These are phyloP conservation scores for Mycena rosella DNA, from an alignment of 768 basidiomycete species.

Conservation along the genomic window DNA sequence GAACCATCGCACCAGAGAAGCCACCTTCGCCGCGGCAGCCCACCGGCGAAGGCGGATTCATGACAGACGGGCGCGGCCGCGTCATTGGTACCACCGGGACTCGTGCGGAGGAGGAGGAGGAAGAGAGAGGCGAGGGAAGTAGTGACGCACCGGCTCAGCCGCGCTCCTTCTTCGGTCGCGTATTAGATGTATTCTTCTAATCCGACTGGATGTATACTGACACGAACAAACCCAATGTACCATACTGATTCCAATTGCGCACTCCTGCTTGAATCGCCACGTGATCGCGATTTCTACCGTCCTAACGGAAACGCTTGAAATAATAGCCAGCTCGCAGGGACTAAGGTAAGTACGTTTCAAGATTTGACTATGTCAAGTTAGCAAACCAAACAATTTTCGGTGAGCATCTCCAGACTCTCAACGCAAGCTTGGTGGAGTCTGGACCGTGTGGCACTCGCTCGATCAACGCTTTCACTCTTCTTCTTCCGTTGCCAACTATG, in stretches of 20 bases:
- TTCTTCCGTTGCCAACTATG: too few species aligned
- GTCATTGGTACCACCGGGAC: slow-evolving; percentile 30
- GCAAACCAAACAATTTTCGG: too few species aligned
- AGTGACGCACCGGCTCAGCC: slow-evolving; percentile 6
- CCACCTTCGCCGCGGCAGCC: slow-evolving; percentile 24
- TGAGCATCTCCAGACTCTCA: too few species aligned
- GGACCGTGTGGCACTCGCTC: too few species aligned
- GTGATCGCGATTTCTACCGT: too few species aligned
- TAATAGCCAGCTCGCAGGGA: too few species aligned
- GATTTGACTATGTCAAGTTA: too few species aligned
- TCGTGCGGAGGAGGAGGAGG: slow-evolving; percentile 24
- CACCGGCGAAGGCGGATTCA: slow-evolving; percentile 24
- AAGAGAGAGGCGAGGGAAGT: slow-evolving; percentile 16
- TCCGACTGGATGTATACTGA: slow-evolving; percentile 3
- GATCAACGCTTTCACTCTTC: too few species aligned
- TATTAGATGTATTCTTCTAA: slow-evolving; percentile 42
- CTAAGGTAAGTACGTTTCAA: too few species aligned
- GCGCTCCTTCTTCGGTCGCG: slow-evolving; percentile 44
- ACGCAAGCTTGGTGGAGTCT: too few species aligned
- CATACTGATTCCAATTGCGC: not conserved
- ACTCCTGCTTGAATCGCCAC: too few species aligned
- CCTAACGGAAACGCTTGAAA: too few species aligned
- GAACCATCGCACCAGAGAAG: slow-evolving; percentile 21
- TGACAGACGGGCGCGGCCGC: slow-evolving; percentile 35
- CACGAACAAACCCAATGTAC: slow-evolving; percentile 20